Evolutionary conservation across 78 protist genomes (phyloP), one percentile per base, ranked within the genome.

Genomic region (Dictyostelium firmibasis): DNA sequence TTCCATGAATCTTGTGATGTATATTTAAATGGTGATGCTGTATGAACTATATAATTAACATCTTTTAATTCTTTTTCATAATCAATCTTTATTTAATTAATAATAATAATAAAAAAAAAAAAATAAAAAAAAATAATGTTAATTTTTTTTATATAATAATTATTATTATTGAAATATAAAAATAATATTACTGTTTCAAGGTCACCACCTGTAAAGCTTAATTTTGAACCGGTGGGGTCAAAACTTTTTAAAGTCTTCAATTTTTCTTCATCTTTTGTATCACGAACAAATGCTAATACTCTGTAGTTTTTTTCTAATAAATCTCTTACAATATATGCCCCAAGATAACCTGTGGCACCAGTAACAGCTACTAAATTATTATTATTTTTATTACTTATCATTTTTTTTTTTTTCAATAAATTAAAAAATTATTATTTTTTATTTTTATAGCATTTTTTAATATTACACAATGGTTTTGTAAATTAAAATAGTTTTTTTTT

Each of bases 241-340:
- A 57, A 57, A 4, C 23, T 3, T 33, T 82, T 82, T 8, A 57
- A 57, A 2, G 35, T 25, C 35, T 82, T 47, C 8, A 33, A n/a
- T 29, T 35, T 82, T 25, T 82, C 47, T n/a, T 35, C 18, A 60
- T 82, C 23, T 2, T 44, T 44, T 57, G 41, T 47, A 35, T 82
- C 47, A 44, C 86, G 60, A 3, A 82, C 76, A 1, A 74, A 82
- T 35, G 86, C 86, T 3, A 74, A n/a, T 23, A 82, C 86, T 33
- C 20, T 47, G 36, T 82, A 82, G 5, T 50, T 50, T 13, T 60
- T 82, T 57, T 33, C 47, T 3, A 82, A 18, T 20, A 82, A 29
- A 14, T 57, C 18, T 14, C 23, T 18, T 23, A 82, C 75, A 33
- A 82, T 35, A 16, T 57, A n/a, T 13, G 72, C 4, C 20, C 76